Percentiles rank a stretch among this genome's conserved stretches.
phyloP scores from a whole-genome alignment of 2,329 filamentous ascomycete species.

The Huntiella abstrusa region DNA sequence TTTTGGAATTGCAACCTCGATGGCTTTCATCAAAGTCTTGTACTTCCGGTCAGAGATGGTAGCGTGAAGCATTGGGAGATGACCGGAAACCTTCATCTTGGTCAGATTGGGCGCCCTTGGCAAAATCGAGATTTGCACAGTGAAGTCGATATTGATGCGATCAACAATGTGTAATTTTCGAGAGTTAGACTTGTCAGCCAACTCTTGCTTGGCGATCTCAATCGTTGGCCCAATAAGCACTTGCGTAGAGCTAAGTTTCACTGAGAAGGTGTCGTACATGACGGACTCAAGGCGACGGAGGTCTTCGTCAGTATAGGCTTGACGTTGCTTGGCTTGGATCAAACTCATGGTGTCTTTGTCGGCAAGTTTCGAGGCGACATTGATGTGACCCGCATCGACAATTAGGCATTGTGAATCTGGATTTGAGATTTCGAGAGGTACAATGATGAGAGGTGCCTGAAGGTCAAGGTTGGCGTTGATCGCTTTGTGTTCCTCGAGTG shows the following conservation, averaged over 20 bases:
- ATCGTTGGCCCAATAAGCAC: constrained; percentile 89
- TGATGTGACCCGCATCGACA: constrained; percentile 87
- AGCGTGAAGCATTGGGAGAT: constrained; percentile 79
- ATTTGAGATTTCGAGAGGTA: constrained; percentile 79
- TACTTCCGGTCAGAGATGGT: constrained; percentile 90
- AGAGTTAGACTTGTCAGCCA: constrained; percentile 46
- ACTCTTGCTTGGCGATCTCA: constrained; percentile 68
- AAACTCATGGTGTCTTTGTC: constrained; percentile 80
- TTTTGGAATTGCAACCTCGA: constrained; percentile 85
- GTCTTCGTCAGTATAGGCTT: constrained; percentile 75
- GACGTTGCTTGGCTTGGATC: constrained; percentile 76
- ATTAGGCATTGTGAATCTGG: constrained; percentile 74
- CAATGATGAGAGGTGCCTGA: constrained; percentile 87
- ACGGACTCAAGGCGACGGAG: constrained; percentile 71
- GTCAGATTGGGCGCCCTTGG: constrained; percentile 87
- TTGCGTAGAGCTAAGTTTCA: constrained; percentile 88
- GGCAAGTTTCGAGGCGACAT: constrained; percentile 82
- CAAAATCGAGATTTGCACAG: constrained; percentile 91
- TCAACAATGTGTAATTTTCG: constrained; percentile 80
- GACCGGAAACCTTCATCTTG: constrained; percentile 77
- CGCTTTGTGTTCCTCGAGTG: constrained; percentile 92
- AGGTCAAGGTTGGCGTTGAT: constrained; percentile 92
- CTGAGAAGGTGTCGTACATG: constrained; percentile 93
- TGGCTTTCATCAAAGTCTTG: constrained; percentile 87
- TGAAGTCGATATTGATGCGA: constrained; percentile 91